Evolutionary conservation across 768 basidiomycete genomes (phyloP).

Genomic region (Lactarius indigo): DNA sequence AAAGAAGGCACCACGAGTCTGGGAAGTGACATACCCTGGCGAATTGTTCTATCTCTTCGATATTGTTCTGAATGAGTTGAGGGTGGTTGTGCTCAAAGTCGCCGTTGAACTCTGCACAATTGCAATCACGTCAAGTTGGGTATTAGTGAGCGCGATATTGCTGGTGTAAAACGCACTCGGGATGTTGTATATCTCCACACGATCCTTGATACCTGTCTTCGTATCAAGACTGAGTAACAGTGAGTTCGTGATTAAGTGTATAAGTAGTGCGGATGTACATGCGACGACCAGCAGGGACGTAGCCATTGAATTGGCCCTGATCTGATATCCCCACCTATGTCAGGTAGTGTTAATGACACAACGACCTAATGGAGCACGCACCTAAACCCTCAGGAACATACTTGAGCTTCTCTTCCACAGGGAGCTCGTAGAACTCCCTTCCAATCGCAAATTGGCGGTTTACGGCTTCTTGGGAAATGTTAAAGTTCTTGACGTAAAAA

Average conservation of each 20-base stretch:
- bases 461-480: conserved; percentile 45
- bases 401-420: conserved; percentile 47
- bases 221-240: conserved; percentile 32
- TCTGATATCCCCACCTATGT: conserved; percentile 27
- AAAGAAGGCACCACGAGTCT: background rate
- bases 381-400: conserved; percentile 39
- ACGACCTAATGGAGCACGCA: conserved; percentile 10
- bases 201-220: conserved; percentile 39
- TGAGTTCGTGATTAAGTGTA: background rate
- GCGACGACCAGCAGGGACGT: conserved; percentile 43
- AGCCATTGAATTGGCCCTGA: conserved; percentile 47
- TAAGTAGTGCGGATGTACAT: conserved; percentile 28
- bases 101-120: conserved; percentile 41
- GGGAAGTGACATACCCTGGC: conserved; percentile 22
- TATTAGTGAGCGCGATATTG: background rate
- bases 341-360: too few species aligned
- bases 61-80: conserved; percentile 35
- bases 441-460: conserved; percentile 48
- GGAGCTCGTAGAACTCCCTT: conserved; percentile 46
- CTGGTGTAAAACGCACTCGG: conserved; percentile 34
- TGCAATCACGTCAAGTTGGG: background rate
- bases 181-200: conserved; percentile 51
- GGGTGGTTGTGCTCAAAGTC: conserved; percentile 43
- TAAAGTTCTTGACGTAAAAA: conserved; percentile 52
- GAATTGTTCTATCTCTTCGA: conserved; percentile 46